Base-by-base conservation (phyloP, 208 protist species). In the Leishmania gerbilli region DNA sequence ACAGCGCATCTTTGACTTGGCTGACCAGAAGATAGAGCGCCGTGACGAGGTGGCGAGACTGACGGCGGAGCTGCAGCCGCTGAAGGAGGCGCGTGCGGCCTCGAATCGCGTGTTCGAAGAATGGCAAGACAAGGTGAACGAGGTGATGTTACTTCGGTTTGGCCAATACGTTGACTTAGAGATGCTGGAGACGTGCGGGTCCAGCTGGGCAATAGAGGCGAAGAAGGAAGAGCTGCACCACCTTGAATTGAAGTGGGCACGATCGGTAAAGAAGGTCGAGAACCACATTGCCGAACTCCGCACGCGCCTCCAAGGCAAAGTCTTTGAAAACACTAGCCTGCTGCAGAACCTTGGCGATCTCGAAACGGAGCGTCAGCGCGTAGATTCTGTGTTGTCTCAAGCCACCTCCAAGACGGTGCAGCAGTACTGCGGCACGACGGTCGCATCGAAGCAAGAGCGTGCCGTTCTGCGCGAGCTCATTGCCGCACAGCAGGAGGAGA, bases 61-160 rank as follows among this genome's bases (percentile, higher is more conserved):
- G 90, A 76, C 82, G 24, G 74, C 76, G 11, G 91, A 96, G 75
- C 86, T 96, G 76, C 89, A 95, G 77, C 79, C 77, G 67, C 86
- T 96, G 60, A 95, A 91, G 76, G 83, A 90, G 6, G 84, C 90
- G 65, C 95, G 95, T 79, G 84, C 89, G 24, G 93, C 90, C 31
- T 89, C 93, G n/a, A 87, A 92, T 49, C 87, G 87, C 17, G 87
- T 92, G 3, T 90, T 95, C 76, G 74, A 87, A 37, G 85, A 95
- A 56, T 98, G 96, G 95, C 91, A 98, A 79, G 89, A 87, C 11
- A 92, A 93, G 79, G 93, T 98, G 34, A 89, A 90, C 74, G 98
- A 99, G 69, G 95, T 99, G 51, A 98, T 99, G 94, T 88, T 99
- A 82, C 87, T 99, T 65, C 99, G 99, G 86, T 99, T 99, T 82